Conservation (phyloP, 345 rosid genomes). For the Populus pruinosa region DNA sequence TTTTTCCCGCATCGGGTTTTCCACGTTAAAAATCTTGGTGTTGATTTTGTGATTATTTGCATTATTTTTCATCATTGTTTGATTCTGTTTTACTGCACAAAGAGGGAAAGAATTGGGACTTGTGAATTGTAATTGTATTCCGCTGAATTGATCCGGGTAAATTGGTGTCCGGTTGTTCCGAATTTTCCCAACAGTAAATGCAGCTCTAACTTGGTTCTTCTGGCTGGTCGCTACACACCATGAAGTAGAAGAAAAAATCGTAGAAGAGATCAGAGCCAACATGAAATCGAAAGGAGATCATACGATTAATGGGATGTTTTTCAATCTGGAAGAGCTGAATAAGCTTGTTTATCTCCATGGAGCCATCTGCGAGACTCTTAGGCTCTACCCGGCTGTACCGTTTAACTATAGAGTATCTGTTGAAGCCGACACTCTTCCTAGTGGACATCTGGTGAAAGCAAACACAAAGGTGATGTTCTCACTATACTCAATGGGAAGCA, state of each 20-base stretch:
- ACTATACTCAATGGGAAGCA: slow-evolving; percentile 23
- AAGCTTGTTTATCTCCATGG: slow-evolving; percentile 24
- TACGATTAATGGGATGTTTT: not conserved
- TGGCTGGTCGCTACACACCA: slow-evolving; percentile 43
- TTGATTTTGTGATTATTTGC: too few species aligned
- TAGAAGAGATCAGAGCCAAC: slow-evolving; percentile 21
- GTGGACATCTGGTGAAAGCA: slow-evolving; percentile 17
- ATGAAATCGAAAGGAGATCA: not conserved
- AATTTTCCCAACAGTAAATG: too few species aligned
- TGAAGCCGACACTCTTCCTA: slow-evolving; percentile 25
- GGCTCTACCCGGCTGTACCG: slow-evolving; percentile 27
- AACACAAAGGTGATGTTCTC: slow-evolving; percentile 14
- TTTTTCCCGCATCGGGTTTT: too few species aligned
- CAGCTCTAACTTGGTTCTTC: slow-evolving; percentile 36
- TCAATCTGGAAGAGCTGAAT: not conserved
- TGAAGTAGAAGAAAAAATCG: slow-evolving; percentile 20
- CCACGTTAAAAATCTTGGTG: too few species aligned
- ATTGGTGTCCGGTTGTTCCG: too few species aligned
- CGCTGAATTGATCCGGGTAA: too few species aligned
- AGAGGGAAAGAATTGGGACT: too few species aligned
- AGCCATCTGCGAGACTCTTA: slow-evolving; percentile 21
- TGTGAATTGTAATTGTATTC: too few species aligned
- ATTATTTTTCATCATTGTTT: too few species aligned
- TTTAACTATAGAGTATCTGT: slow-evolving; percentile 14
- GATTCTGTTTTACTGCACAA: too few species aligned